phyloP scores from a whole-genome alignment of 2,329 filamentous ascomycete species.

The Pseudopithomyces chartarum region DNA sequence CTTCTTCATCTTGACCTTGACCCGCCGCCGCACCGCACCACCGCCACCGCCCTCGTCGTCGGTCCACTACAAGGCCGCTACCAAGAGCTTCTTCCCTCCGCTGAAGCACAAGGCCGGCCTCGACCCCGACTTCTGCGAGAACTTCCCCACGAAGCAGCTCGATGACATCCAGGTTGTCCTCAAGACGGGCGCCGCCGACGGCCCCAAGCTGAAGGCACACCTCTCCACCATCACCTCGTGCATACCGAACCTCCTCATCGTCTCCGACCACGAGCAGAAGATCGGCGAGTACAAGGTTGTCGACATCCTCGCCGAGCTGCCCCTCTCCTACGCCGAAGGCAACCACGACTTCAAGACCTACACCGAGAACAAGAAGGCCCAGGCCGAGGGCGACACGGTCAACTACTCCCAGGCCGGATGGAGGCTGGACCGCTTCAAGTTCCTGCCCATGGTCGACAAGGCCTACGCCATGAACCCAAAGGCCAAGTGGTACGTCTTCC shows the following conservation, averaged over 20 bases:
- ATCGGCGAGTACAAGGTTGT: conserved; percentile 56
- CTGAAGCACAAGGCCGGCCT: conserved; percentile 34
- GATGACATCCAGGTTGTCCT: conserved; percentile 53
- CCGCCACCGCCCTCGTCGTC: conserved; percentile 20
- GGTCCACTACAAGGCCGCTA: conserved; percentile 31
- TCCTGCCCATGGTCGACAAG: conserved; percentile 61
- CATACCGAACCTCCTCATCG: conserved; percentile 60
- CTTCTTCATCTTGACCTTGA: conserved; percentile 37
- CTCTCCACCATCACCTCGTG: conserved; percentile 60
- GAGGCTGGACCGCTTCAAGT: conserved; percentile 65
- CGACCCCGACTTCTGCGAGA: conserved; percentile 46
- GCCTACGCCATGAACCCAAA: conserved; percentile 47
- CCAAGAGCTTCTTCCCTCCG: conserved; percentile 45
- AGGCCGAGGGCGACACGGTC: conserved; percentile 42
- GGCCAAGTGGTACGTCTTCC: conserved; percentile 47
- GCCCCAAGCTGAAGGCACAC: conserved; percentile 51
- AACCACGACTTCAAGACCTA: conserved; percentile 60
- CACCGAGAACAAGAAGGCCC: conserved; percentile 48
- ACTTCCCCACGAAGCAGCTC: conserved; percentile 49
- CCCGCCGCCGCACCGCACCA: conserved; percentile 21
- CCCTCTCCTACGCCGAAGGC: conserved; percentile 47
- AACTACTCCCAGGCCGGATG: conserved; percentile 59
- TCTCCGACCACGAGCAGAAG: conserved; percentile 64
- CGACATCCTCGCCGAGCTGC: conserved; percentile 54
- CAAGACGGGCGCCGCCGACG: conserved; percentile 56